phyloP scores from a whole-genome alignment of 345 rosid genomes.

The Pugionium dolabratum region DNA sequence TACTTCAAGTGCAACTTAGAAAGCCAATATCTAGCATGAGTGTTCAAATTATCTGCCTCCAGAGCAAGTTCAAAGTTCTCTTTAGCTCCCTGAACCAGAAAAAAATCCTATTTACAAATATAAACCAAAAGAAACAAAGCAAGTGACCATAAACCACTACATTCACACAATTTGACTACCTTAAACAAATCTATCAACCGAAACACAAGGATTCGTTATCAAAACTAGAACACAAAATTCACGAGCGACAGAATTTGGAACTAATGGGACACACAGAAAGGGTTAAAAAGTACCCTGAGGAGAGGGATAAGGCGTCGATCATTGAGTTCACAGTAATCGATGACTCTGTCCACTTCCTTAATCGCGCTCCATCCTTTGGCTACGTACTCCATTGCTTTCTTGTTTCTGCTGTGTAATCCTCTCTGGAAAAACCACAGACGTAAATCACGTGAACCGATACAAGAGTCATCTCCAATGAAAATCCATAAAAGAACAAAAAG shows the following conservation, averaged over 20 bases:
- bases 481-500: background rate
- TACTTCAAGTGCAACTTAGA: slow-evolving; percentile 82
- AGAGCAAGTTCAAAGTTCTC: slow-evolving; percentile 89
- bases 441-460: background rate
- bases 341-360: slow-evolving; percentile 88
- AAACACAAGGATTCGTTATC: background rate
- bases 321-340: slow-evolving; percentile 79
- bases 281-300: slow-evolving; percentile 48
- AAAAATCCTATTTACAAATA: background rate
- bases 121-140: background rate
- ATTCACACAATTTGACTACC: slow-evolving; percentile 4
- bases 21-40: slow-evolving; percentile 86
- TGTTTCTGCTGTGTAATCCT: slow-evolving; percentile 72
- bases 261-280: background rate
- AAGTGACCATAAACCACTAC: background rate
- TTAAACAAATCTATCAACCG: background rate
- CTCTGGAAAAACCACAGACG: slow-evolving; percentile 49
- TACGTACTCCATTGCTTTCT: slow-evolving; percentile 85
- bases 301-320: slow-evolving; percentile 87
- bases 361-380: slow-evolving; percentile 86
- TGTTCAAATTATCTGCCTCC: slow-evolving; percentile 72
- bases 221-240: background rate
- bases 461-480: background rate
- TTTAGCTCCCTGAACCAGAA: slow-evolving; percentile 63
- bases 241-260: background rate